phyloP scores from a whole-genome alignment of 495 filamentous ascomycete species.

The Recurvomyces mirabilis region DNA sequence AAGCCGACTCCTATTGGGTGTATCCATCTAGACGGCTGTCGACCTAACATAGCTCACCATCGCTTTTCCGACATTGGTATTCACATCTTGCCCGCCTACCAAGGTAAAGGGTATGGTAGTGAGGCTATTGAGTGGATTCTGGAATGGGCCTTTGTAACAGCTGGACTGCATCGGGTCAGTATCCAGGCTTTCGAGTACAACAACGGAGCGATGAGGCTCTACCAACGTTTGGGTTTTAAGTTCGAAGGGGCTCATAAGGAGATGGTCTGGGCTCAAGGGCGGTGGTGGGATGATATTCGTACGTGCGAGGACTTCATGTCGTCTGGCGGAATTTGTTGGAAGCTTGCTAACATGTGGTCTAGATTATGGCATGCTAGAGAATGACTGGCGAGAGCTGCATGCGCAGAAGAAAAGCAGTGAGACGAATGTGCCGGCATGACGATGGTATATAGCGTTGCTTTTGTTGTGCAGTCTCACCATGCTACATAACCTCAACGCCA shows the following conservation, averaged over 20 bases:
- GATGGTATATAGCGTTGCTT: no score
- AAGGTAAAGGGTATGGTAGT: slow-evolving; percentile 41
- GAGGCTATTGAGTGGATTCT: slow-evolving; percentile 44
- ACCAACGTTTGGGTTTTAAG: not conserved
- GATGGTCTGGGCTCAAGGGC: not conserved
- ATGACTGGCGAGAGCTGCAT: not conserved
- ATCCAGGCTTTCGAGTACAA: slow-evolving; percentile 28
- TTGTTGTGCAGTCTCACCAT: no score
- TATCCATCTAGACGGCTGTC: slow-evolving; percentile 20
- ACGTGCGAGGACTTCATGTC: no score
- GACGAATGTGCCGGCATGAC: no score
- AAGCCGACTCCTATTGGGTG: slow-evolving; percentile 22
- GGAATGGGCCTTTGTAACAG: slow-evolving; percentile 38
- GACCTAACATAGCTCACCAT: slow-evolving; percentile 29
- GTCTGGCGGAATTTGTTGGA: no score
- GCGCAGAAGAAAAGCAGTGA: not conserved
- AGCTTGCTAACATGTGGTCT: no score
- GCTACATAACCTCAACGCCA: no score
- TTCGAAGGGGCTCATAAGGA: not conserved
- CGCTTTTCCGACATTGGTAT: slow-evolving; percentile 35
- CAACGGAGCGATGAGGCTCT: not conserved
- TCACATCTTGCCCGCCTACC: slow-evolving; percentile 29
- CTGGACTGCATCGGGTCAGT: slow-evolving; percentile 38
- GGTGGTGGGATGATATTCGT: not conserved
- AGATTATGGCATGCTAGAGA: not conserved